These are phyloP conservation scores for Sordariomycetes sp. DNA, from an alignment of 2,329 filamentous ascomycete genomes.

Conservation along the genomic window DNA sequence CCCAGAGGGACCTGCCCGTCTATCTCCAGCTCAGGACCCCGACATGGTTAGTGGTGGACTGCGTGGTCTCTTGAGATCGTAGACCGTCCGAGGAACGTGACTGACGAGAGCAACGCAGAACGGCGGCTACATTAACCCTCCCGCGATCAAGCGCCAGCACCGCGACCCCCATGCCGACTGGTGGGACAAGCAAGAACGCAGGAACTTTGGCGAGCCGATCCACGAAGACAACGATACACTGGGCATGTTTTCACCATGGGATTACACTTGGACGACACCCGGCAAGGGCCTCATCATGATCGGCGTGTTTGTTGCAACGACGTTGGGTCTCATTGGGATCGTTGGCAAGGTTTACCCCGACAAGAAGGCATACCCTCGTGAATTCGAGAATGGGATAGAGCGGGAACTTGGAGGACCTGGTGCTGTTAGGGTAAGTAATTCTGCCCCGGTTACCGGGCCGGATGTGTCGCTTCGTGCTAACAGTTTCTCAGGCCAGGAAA, in stretches of 20 bases:
- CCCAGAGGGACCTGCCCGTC: constrained; percentile 32
- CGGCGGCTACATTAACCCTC: constrained; percentile 75
- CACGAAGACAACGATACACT: constrained; percentile 95
- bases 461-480: background rate
- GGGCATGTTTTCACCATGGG: constrained; percentile 79
- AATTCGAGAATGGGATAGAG: constrained; percentile 65
- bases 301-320: constrained; percentile 53
- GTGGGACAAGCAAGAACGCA: constrained; percentile 96
- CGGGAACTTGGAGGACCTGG: constrained; percentile 64
- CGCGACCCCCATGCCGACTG: constrained; percentile 88
- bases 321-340: constrained; percentile 56
- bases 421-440: constrained; percentile 53
- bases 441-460: background rate
- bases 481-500: constrained; percentile 36
- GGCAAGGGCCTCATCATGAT: constrained; percentile 62
- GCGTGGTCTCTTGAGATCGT: background rate
- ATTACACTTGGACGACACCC: constrained; percentile 75
- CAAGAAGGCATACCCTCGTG: constrained; percentile 56
- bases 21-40: constrained; percentile 56
- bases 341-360: constrained; percentile 67
- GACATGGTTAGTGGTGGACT: constrained; percentile 45
- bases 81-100: constrained; percentile 1
- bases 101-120: constrained; percentile 46
- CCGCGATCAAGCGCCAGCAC: constrained; percentile 75
- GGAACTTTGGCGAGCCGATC: constrained; percentile 92